Evolutionary conservation across 495 filamentous ascomycete species (phyloP).

Genomic region (Aspergillus ellipticus): DNA sequence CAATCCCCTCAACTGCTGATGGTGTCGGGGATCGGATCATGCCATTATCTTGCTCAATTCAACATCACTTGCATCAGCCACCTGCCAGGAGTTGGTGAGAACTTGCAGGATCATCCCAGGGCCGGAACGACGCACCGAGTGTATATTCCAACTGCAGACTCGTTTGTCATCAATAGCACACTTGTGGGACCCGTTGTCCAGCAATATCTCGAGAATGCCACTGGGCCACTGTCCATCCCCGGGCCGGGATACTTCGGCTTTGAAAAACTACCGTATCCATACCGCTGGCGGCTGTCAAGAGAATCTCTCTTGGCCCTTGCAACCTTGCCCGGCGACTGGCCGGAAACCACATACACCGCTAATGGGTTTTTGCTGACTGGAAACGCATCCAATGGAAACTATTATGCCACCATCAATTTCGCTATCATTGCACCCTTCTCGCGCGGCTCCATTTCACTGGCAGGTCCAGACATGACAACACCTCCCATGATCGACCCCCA

Average conservation of each 20-base stretch:
- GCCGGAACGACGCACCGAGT: constrained; percentile 23
- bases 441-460: constrained; percentile 50
- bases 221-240: constrained; percentile 15
- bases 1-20: constrained; percentile 48
- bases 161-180: constrained; percentile 10
- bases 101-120: constrained; percentile 41
- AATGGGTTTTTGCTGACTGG: constrained; percentile 14
- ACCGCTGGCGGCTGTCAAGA: constrained; percentile 13
- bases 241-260: constrained; percentile 29
- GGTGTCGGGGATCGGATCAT: constrained; percentile 47
- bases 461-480: constrained; percentile 27
- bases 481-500: constrained; percentile 47
- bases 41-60: constrained; percentile 27
- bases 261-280: constrained; percentile 41
- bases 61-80: constrained; percentile 40
- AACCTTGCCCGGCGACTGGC: constrained; percentile 49
- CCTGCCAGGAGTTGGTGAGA: constrained; percentile 47
- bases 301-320: constrained; percentile 21
- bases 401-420: constrained; percentile 42
- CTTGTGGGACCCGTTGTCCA: constrained; percentile 7
- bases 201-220: constrained; percentile 16
- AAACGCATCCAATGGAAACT: constrained; percentile 30
- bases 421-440: constrained; percentile 47
- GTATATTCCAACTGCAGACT: constrained; percentile 21
- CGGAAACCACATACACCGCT: constrained; percentile 50